Base-by-base conservation (phyloP, 2,329 filamentous ascomycete species). In the Colletotrichum caudatum region DNA sequence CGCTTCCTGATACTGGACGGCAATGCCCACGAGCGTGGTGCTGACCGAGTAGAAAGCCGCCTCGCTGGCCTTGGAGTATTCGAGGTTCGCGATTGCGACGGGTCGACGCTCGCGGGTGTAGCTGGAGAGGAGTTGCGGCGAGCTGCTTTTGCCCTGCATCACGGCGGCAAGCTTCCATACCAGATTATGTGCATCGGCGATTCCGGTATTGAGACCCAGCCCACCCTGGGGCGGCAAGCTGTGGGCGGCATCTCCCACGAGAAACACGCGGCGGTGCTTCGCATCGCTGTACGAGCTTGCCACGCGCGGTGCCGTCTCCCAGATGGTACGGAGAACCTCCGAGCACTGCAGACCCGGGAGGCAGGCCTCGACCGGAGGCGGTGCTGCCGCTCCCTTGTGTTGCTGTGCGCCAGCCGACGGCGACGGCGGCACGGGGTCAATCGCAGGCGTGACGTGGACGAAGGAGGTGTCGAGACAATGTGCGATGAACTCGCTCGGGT, bases 151-250 rank as follows among this genome's bases (percentile, higher is more conserved):
- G 2, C 57, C 57, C 14, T 62, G 29, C 9, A 70, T 57, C 26
- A 51, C 16, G 41, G 63, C 18, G 29, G 41, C 64, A 16, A 70
- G 75, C 46, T 88, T 87, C 87, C 88, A 90, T 11, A 83, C 83
- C 1, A 90, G 76, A 54, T 85, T 86, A 37, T 88, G 85, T 0
- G 87, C 86, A 75, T 90, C 88, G 7, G 86, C 84, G 41, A 89
- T 83, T 4, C 88, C 88, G 0, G 87, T 89, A 74, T 90, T 90
- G 74, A 90, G 82, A 0, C 88, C 88, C 73, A 89, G 87, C 0
- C 87, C 88, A 0, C 87, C 88, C 11, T 87, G 86, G 46, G 87
- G 86, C 1, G 82, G 87, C 69, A 89, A 86, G 3, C 87, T 87
- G 66, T 90, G 88, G 0, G 86, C 87, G 0, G 87, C 87, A 66